A percentile compares a stretch with the other conserved stretches of the same genome.
These are phyloP conservation scores for Eimeria falciformis DNA, from an alignment of 169 alveolate genomes.

Conservation along the genomic window DNA sequence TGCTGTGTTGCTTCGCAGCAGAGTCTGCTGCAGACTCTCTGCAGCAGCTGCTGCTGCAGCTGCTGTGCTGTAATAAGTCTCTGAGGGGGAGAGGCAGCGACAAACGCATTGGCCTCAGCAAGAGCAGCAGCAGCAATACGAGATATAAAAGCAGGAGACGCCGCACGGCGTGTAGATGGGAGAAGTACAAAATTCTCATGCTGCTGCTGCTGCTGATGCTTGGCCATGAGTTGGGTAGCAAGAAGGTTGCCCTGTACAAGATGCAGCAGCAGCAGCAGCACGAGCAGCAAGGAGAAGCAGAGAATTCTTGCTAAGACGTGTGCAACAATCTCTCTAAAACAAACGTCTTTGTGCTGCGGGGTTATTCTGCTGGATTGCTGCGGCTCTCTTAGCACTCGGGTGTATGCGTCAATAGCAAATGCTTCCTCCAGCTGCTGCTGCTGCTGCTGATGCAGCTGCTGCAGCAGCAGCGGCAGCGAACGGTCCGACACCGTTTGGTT, in stretches of 20 bases:
- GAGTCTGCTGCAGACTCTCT: conserved; percentile 1
- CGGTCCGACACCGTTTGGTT: neutral
- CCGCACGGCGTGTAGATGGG: conserved; percentile 18
- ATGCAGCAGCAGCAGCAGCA: conserved; percentile 49
- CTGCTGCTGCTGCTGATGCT: conserved; percentile 22
- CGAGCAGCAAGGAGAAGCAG: conserved; percentile 10
- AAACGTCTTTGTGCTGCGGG: neutral
- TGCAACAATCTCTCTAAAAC: conserved; percentile 8
- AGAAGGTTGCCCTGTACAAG: conserved; percentile 10
- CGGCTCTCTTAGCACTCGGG: conserved; percentile 4
- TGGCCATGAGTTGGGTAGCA: neutral
- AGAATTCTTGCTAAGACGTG: neutral
- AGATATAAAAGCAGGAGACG: neutral
- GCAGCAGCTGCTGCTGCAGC: conserved; percentile 39
- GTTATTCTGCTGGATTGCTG: conserved; percentile 33
- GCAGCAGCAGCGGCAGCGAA: conserved; percentile 10
- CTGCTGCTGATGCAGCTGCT: conserved; percentile 29
- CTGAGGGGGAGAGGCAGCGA: conserved; percentile 12
- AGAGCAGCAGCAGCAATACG: conserved; percentile 26
- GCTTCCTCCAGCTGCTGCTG: conserved; percentile 30
- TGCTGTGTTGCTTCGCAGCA: conserved; percentile 26
- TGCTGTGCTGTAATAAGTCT: neutral
- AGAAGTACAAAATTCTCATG: neutral
- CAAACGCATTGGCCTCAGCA: neutral
- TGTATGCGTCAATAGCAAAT: neutral